phyloP scores from a whole-genome alignment of 257 asterid species.

The Cinchona pubescens region DNA sequence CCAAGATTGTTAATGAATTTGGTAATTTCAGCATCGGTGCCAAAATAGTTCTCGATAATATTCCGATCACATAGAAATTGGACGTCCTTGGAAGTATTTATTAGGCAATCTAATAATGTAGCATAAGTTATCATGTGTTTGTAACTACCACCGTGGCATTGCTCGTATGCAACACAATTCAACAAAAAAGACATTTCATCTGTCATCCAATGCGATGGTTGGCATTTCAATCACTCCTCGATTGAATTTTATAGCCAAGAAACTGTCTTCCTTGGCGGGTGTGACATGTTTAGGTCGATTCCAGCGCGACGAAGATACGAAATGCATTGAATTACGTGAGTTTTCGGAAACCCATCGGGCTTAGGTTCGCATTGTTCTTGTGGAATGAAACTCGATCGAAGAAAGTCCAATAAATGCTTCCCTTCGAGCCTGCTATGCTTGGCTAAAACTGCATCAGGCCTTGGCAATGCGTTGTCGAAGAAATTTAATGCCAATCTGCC shows the following conservation, averaged over 20 bases:
- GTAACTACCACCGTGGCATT: constrained; percentile 56
- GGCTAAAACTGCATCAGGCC: constrained; percentile 25
- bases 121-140: constrained; percentile 82
- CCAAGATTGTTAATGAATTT: constrained; percentile 67
- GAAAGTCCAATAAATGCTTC: constrained; percentile 75
- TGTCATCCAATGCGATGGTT: constrained; percentile 59
- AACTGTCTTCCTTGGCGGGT: constrained; percentile 45
- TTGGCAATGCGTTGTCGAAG: constrained; percentile 51
- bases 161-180: constrained; percentile 92
- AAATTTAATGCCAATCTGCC: constrained; percentile 40
- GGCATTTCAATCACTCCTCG: constrained; percentile 77
- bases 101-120: constrained; percentile 58
- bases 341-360: constrained; percentile 13
- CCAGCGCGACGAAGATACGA: constrained; percentile 76
- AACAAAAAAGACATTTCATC: constrained; percentile 65
- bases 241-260: constrained; percentile 48
- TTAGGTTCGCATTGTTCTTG: constrained; percentile 30
- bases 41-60: constrained; percentile 69
- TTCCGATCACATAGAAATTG: constrained; percentile 49
- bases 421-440: constrained; percentile 34
- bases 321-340: constrained; percentile 56
- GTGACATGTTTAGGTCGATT: constrained; percentile 42
- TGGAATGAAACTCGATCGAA: constrained; percentile 65
- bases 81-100: constrained; percentile 60
- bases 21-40: constrained; percentile 73